Evolutionary conservation across 169 alveolate genomes (phyloP).

Genomic region (Eimeria acervulina): DNA sequence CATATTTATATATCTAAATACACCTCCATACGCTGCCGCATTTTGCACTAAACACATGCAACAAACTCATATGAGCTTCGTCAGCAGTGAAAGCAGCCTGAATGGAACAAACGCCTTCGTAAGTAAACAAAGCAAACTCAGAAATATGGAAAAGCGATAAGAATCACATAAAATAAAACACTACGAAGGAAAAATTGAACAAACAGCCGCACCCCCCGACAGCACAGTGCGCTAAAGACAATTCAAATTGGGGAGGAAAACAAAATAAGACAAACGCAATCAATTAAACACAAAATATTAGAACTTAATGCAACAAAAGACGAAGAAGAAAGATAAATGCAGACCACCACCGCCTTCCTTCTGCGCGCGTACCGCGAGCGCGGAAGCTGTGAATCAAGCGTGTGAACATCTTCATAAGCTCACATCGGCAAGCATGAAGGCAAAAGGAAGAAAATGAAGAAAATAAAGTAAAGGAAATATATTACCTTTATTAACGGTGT

Average conservation of each 20-base stretch:
- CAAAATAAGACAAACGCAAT: background rate
- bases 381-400: background rate
- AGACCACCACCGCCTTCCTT: background rate
- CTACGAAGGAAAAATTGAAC: background rate
- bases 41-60: background rate
- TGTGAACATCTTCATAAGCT: too few relatives aligned
- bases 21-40: too few relatives aligned
- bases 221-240: background rate
- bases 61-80: background rate
- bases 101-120: too few relatives aligned
- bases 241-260: background rate
- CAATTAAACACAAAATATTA: too few relatives aligned
- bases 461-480: background rate
- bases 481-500: slow-evolving; percentile 88
- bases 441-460: background rate
- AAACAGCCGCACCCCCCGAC: background rate
- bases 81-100: background rate
- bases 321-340: background rate
- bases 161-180: too few relatives aligned
- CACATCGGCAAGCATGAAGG: too few relatives aligned
- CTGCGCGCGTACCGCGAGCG: background rate
- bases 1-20: too few relatives aligned
- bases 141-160: background rate
- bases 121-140: too few relatives aligned
- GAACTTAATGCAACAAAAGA: too few relatives aligned